Evolutionary conservation across 2,329 filamentous ascomycete species (phyloP), one percentile per base, ranked within the genome.

Genomic region (Colletotrichum paranaense): DNA sequence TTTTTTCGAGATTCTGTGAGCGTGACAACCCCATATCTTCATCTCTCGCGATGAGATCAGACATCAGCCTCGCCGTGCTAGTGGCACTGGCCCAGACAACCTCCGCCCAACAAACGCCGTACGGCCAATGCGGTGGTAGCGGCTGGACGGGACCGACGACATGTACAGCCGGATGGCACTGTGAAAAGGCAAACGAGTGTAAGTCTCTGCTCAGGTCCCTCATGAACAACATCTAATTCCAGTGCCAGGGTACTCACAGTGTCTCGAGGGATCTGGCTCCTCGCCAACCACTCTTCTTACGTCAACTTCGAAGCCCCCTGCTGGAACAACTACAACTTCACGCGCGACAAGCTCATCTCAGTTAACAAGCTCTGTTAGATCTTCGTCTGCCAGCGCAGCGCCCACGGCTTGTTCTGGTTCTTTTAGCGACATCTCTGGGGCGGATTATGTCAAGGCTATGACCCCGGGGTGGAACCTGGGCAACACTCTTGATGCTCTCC

Each of bases 391-490:
- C 32, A 60, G 19, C n/a, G 68, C 68, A 26, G 62, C 46, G 8
- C 68, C 68, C 16, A 62, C 68, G 6, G 60, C 46, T 24, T 88
- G 86, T 73, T 79, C 79, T 1, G 82, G 83, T 1, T 82, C 80
- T 6, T 89, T 88, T 77, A 79, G 78, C 3, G 77, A 82, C 4
- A 83, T 89, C 59, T 83, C 86, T 0, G 88, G 87, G 0, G 78
- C 81, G 0, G 79, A 85, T 3, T 89, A 78, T 57, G 75, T 90
- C 60, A 81, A 82, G 5, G 84, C 82, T 9, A 81, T 90, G 53
- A 87, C 87, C 62, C 86, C 88, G 0, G 89, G 89, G 8, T 91
- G 89, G 89, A 91, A 91, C 75, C 76, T 91, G 9, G 90, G 89
- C 11, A 91, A 91, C 68, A 90, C 88, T 0, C 83, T 91, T 35